Conservation (phyloP, 495 filamentous ascomycete species). For the Cudoniella acicularis region DNA sequence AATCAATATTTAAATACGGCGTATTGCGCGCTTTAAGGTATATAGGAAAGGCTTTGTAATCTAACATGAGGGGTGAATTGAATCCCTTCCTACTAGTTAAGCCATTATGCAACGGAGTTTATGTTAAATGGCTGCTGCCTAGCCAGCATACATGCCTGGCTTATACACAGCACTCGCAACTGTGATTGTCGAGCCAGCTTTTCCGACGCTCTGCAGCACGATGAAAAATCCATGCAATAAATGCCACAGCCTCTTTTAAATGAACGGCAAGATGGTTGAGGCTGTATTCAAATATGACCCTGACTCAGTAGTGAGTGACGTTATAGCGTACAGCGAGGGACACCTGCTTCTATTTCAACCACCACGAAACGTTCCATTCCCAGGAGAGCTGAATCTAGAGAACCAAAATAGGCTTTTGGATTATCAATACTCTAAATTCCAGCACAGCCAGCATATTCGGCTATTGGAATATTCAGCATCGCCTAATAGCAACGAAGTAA, state of each 20-base stretch:
- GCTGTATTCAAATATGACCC: background rate
- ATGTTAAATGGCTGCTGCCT: too few relatives aligned
- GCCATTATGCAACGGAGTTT: too few relatives aligned
- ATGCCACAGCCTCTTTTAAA: background rate
- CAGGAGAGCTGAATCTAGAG: background rate
- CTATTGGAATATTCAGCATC: background rate
- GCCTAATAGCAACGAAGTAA: background rate
- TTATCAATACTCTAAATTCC: background rate
- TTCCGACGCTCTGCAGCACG: too few relatives aligned
- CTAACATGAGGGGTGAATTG: too few relatives aligned
- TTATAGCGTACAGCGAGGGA: background rate
- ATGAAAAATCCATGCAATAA: too few relatives aligned
- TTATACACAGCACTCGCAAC: too few relatives aligned
- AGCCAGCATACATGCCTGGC: too few relatives aligned
- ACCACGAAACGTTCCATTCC: background rate
- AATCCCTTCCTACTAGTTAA: too few relatives aligned
- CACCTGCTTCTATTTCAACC: background rate
- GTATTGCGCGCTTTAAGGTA: too few relatives aligned
- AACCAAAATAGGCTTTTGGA: background rate
- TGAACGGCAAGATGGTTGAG: background rate
- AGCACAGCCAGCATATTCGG: background rate
- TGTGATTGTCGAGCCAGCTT: too few relatives aligned
- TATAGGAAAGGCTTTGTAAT: too few relatives aligned
- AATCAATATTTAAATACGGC: too few relatives aligned
- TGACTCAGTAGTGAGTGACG: background rate